Evolutionary conservation across 345 rosid genomes (phyloP), one percentile per base, ranked within the genome.

Genomic region (Noccaea bulbosa): DNA sequence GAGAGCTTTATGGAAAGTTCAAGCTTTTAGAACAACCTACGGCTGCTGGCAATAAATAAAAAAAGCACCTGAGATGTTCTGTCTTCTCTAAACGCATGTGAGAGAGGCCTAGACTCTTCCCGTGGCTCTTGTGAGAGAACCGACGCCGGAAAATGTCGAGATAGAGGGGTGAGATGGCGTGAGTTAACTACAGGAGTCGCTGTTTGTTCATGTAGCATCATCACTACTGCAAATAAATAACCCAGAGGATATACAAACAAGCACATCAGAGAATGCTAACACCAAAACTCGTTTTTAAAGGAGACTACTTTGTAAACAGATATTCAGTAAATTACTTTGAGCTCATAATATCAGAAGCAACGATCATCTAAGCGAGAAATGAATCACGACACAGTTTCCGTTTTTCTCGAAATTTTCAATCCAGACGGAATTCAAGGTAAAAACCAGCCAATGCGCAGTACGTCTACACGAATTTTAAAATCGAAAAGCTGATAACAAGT

Each of bases 111-210:
- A 40, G 78, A 71, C 53, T 85, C 95, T 46, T 88, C 89, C 1
- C 83, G 83, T 76, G 85, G 93, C 83, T 90, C 95, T 81, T 82
- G 96, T 62, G 78, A 82, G 58, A 83, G 86, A 62, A 86, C 88
- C 14, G 94, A 88, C 5, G 87, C 69, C 47, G 97, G 90, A 48
- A 91, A 82, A 74, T 81, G 85, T 44, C 82, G 86, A 76, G 86
- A 77, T 27, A 77, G 61, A n/a, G 89, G 81, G 43, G 78, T 74
- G 43, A 76, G 71, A 66, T 87, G 85, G 50, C 81, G 77, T 37
- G 96, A 82, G 53, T 83, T 67, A 49, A 80, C 79, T 2, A 80
- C 78, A 67, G 79, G 69, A 46, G 84, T 78, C 16, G 82, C 70
- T 35, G 85, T 82, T 81, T 79, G 87, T 27, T 88, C 96, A 76